Conservation (phyloP, 2,329 filamentous ascomycete genomes). For the Xylariaceae sp. region DNA sequence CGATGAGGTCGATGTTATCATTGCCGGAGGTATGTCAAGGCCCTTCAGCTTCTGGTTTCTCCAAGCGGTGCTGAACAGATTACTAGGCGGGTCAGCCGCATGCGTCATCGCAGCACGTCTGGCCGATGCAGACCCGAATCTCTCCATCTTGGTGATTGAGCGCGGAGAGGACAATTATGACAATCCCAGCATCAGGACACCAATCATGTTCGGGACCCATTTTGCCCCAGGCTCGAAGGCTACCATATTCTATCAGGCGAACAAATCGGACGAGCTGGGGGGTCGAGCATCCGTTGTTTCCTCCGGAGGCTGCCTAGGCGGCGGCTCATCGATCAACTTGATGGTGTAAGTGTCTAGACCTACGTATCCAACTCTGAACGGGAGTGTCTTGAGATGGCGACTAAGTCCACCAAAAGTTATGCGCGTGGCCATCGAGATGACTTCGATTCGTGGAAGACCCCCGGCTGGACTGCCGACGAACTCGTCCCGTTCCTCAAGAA, state of each 20-base stretch:
- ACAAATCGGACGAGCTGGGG: constrained; percentile 35
- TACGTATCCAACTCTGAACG: background rate
- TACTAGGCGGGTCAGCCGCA: constrained; percentile 20
- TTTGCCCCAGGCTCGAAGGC: constrained; percentile 41
- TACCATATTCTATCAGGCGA: constrained; percentile 43
- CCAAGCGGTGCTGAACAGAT: background rate
- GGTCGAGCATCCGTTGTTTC: constrained; percentile 40
- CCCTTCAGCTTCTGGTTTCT: background rate
- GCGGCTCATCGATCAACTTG: constrained; percentile 47
- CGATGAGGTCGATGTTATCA: constrained; percentile 28
- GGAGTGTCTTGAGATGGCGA: background rate
- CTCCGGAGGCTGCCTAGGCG: constrained; percentile 45
- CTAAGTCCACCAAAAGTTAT: constrained; percentile 23
- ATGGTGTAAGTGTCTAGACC: constrained; percentile 34
- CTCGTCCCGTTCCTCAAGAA: constrained; percentile 49
- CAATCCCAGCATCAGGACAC: constrained; percentile 31
- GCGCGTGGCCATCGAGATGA: constrained; percentile 32
- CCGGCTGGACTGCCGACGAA: constrained; percentile 29
- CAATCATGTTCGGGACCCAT: constrained; percentile 45
- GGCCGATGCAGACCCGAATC: constrained; percentile 18
- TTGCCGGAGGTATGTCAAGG: constrained; percentile 25
- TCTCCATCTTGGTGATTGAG: constrained; percentile 24
- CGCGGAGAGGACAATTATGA: constrained; percentile 15
- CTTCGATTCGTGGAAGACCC: constrained; percentile 30
- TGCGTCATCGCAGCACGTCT: constrained; percentile 20